Evolutionary conservation across 257 asterid species (phyloP), one percentile per base, ranked within the genome.

Genomic region (Nicotiana knightiana): DNA sequence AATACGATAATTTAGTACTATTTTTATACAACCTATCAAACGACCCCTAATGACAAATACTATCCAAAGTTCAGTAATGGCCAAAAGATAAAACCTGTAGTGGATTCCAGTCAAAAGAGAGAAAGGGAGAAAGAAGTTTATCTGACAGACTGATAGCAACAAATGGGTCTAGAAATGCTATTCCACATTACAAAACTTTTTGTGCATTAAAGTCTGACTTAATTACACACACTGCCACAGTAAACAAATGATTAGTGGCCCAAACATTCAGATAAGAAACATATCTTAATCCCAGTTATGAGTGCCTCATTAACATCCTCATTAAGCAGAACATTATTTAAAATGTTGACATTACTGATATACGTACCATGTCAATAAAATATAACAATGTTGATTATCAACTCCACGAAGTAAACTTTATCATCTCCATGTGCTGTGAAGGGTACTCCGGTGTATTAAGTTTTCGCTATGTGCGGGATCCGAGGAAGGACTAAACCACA

Each of bases 331-430:
- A 86, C 43, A 76, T 77, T 16, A 53, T 54, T 57, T 10, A 12
- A 46, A 53, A 82, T 30, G 35, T 6, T 65, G 71, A 24, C 18
- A 81, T 79, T 61, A 80, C 79, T 59, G 21, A 64, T 13, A 24
- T 30, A 32, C 76, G 6, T 80, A 9, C 67, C 61, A 70, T 59
- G 57, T 78, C 33, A 71, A 76, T 83, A 73, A 66, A 59, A 79
- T 67, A 59, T 39, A 62, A 82, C 39, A 46, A 67, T 67, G 10
- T 57, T 57, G 24, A 67, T 67, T 16, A 82, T 67, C 57, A 63
- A 73, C 78, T 59, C 78, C 81, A 51, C 79, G 77, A 61, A 80
- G 81, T 78, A 76, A 82, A 33, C 75, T 82, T 87, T 63, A 76
- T 67, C 54, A 66, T 57, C 84, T 35, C 75, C 37, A 33, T 33